phyloP scores from a whole-genome alignment of 2,329 filamentous ascomycete genomes.

The Albophoma yamanashiensis region DNA sequence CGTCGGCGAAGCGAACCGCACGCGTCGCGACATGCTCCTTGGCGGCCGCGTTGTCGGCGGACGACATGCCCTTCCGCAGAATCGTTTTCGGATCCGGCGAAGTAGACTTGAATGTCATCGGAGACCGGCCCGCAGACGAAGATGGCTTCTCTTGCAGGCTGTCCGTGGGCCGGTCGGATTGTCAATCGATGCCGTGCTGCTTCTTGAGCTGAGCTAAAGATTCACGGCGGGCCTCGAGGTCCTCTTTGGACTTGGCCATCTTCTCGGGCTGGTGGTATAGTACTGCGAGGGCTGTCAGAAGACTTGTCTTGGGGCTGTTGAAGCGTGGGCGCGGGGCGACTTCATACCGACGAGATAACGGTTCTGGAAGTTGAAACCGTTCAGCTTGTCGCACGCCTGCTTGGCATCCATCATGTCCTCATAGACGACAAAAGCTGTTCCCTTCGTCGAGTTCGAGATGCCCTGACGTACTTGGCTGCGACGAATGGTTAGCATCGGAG shows the following conservation, averaged over 20 bases:
- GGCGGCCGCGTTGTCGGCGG: conserved; percentile 20
- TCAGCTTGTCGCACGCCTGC: conserved; percentile 97
- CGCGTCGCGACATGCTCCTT: conserved; percentile 25
- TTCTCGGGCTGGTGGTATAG: conserved; percentile 57
- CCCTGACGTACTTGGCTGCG: conserved; percentile 93
- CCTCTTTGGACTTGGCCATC: conserved; percentile 76
- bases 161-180: conserved; percentile 60
- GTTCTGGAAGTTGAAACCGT: conserved; percentile 99
- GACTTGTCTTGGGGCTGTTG: not conserved
- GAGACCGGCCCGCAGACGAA: conserved; percentile 53
- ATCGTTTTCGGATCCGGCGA: conserved; percentile 31
- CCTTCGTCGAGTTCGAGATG: conserved; percentile 94
- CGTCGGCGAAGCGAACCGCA: conserved; percentile 31
- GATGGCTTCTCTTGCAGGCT: conserved; percentile 31
- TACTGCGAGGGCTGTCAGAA: conserved; percentile 25
- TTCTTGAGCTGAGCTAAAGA: conserved; percentile 97
- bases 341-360: conserved; percentile 89
- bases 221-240: conserved; percentile 86
- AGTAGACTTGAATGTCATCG: conserved; percentile 29
- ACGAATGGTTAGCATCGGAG: conserved; percentile 3
- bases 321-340: not conserved
- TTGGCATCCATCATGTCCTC: conserved; percentile 99
- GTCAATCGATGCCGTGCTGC: conserved; percentile 98
- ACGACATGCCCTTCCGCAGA: conserved; percentile 30
- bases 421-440: conserved; percentile 98